Percentiles rank a stretch among this genome's conserved stretches.
phyloP scores from a whole-genome alignment of 75 land plant species.

The Isoetes taiwanensis region DNA sequence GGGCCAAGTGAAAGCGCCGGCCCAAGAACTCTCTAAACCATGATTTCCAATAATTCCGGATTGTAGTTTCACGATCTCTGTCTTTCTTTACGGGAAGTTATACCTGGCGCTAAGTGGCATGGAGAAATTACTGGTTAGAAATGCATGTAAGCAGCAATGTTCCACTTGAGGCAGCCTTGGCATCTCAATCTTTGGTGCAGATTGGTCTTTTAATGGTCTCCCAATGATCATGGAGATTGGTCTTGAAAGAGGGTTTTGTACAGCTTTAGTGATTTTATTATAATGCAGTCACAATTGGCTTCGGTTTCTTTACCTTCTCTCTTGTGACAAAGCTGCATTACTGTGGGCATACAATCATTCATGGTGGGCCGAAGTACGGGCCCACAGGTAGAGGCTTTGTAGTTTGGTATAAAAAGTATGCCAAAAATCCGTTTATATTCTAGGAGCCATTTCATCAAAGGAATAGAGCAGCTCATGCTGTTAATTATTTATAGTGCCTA shows the following conservation, averaged over 20 bases:
- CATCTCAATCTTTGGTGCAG: background rate
- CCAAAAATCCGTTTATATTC: constrained; percentile 1
- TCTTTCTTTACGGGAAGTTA: background rate
- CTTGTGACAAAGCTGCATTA: constrained; percentile 1
- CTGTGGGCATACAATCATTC: background rate
- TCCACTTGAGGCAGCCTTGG: background rate
- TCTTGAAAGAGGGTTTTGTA: background rate
- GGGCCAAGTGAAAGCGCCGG: too few species aligned
- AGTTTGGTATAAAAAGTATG: background rate
- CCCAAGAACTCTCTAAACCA: too few species aligned
- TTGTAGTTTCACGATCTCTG: constrained; percentile 2
- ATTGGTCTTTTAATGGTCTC: background rate
- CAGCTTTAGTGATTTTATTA: constrained; percentile 7
- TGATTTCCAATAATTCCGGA: too few species aligned
- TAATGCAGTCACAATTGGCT: constrained; percentile 1
- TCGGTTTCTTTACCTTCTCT: constrained; percentile 5
- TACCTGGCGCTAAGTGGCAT: constrained; percentile 1
- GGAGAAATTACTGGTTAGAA: background rate
- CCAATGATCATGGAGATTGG: constrained; percentile 8
- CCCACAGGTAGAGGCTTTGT: constrained; percentile 3
- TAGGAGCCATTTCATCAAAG: background rate
- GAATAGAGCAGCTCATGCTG: background rate
- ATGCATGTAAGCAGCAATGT: background rate
- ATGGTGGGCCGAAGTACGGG: background rate
- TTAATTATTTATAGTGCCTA: background rate